Base-by-base conservation (phyloP, 495 filamentous ascomycete species). In the Staphylotrichum tortipilum region DNA sequence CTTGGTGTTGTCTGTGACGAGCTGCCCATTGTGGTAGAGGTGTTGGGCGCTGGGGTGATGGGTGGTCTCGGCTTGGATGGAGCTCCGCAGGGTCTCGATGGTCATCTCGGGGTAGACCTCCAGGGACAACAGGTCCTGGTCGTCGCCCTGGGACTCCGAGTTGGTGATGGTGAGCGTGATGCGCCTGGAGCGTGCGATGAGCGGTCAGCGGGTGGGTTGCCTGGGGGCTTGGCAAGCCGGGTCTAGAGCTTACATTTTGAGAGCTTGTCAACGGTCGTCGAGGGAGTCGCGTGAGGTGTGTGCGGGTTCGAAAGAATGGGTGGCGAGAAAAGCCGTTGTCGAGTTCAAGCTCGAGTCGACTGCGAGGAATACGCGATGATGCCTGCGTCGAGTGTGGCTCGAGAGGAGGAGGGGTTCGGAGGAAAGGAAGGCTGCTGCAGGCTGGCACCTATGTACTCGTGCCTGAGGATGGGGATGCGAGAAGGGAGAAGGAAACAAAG, bases 21-120 rank as follows among this genome's bases (percentile, higher is more conserved):
- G 79, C 37, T 81, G 79, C 49, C 89, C 90, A 62, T 97, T 95
- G 71, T 90, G 88, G 66, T 89, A 92, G 59, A 96, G 78, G 58
- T 85, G 79, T 52, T 86, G 84, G 19, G 79, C 66, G 30, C 68
- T 69, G 9, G 71, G 66, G 22, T 80, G 76, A 57, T 78, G 73
- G 36, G 62, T 54, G 1, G 68, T 65, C 60, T 82, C 79, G 48
- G 72, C 73, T 53, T 78, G 70, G 54, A 98, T 83, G 61, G 88
- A 84, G 59, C 80, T 85, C 68, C 95, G 95, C 46, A 98, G 79
- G 39, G 85, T 84, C 57, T 81, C 82, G 47, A 96, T 64, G n/a
- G 85, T 89, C 78, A 92, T 89, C 58, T 85, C 85, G 34, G 81
- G 74, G 51, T 81, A 82, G 50, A 96, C 82, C 50, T 95, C 90